Evolutionary conservation across 768 basidiomycete species (phyloP).

Genomic region (Serendipita sp.): DNA sequence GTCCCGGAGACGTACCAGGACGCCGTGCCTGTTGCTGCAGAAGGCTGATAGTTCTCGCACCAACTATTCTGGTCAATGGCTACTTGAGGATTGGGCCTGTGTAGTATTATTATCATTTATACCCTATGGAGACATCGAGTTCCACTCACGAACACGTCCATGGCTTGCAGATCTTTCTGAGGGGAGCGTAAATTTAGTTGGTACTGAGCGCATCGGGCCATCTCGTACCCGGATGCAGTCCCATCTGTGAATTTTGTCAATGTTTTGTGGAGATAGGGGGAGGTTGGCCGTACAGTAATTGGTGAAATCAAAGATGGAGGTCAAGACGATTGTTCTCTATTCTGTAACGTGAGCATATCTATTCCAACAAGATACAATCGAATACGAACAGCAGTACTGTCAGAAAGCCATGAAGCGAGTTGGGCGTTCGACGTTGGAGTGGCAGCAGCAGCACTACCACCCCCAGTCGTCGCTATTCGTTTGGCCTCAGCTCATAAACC

Average conservation of each 20-base stretch:
- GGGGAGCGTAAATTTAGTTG: background rate
- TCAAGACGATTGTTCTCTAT: conserved; percentile 1
- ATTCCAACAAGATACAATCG: background rate
- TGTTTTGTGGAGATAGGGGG: background rate
- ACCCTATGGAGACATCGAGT: background rate
- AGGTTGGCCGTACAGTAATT: background rate
- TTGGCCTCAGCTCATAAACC: background rate
- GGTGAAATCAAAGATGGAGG: conserved; percentile 6
- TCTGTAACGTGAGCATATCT: background rate
- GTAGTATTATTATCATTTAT: background rate
- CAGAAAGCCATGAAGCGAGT: conserved; percentile 2
- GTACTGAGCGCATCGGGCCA: background rate
- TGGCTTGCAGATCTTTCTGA: conserved; percentile 4
- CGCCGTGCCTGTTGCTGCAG: background rate
- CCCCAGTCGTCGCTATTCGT: background rate
- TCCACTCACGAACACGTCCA: conserved; percentile 5
- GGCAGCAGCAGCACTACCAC: conserved; percentile 3
- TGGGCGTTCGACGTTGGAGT: conserved; percentile 6
- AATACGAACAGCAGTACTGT: background rate
- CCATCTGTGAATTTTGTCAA: background rate
- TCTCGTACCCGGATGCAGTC: background rate
- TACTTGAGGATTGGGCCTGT: background rate
- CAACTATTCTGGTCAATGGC: conserved; percentile 6
- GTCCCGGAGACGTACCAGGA: background rate
- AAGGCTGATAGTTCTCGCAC: conserved; percentile 6